phyloP scores from a whole-genome alignment of 2,329 filamentous ascomycete genomes.

The Fusarium setosum region DNA sequence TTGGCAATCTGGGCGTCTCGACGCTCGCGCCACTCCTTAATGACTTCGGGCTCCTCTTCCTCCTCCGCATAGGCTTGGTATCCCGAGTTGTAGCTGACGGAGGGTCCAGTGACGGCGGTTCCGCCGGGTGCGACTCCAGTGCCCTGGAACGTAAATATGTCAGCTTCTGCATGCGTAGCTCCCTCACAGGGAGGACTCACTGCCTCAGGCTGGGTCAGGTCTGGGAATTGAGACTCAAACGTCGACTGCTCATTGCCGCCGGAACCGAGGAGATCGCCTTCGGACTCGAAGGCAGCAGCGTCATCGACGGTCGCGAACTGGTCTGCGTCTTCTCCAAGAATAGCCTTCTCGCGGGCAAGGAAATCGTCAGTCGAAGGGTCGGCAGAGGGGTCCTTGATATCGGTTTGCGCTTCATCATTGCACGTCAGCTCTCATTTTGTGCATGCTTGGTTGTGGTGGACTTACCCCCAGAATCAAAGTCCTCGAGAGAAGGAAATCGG shows the following conservation, averaged over 20 bases:
- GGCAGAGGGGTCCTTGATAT: slow-evolving; percentile 67
- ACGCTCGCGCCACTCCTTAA: slow-evolving; percentile 92
- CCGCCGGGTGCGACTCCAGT: slow-evolving; percentile 42
- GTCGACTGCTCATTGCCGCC: slow-evolving; percentile 63
- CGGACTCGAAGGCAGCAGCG: slow-evolving; percentile 71
- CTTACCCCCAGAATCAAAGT: slow-evolving; percentile 76
- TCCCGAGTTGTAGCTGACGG: slow-evolving; percentile 71
- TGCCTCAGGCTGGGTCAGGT: slow-evolving; percentile 64
- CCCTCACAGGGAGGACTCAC: slow-evolving; percentile 42
- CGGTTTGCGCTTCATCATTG: slow-evolving; percentile 71
- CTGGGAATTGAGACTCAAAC: slow-evolving; percentile 93
- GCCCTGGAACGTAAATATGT: slow-evolving; percentile 40
- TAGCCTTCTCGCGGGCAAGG: slow-evolving; percentile 88
- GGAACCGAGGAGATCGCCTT: slow-evolving; percentile 78
- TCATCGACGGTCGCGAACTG: slow-evolving; percentile 87
- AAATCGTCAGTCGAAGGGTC: slow-evolving; percentile 82
- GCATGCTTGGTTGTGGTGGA: slow-evolving; percentile 28
- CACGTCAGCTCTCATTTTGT: slow-evolving; percentile 29
- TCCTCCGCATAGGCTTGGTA: slow-evolving; percentile 68
- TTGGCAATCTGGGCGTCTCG: slow-evolving; percentile 86
- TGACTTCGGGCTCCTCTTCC: slow-evolving; percentile 89
- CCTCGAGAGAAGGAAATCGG: slow-evolving; percentile 82
- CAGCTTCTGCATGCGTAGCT: slow-evolving; percentile 3
- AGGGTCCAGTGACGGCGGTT: slow-evolving; percentile 76
- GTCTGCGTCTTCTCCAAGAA: slow-evolving; percentile 91